phyloP scores from a whole-genome alignment of 108 stramenopile species.

The Nannochloropsis oceanica region DNA sequence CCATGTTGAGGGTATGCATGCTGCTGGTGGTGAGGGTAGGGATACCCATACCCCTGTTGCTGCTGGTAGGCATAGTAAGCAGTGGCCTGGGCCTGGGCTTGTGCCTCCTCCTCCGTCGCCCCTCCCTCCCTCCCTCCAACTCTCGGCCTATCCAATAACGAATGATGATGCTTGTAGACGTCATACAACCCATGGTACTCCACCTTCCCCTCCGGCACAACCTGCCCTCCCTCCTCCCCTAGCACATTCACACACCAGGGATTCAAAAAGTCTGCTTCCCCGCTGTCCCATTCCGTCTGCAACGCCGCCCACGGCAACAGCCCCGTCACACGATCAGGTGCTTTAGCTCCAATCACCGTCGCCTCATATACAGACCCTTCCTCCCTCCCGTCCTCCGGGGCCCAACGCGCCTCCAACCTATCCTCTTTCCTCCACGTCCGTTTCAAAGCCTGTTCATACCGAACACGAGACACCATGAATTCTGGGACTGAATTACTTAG shows the following conservation, averaged over 20 bases:
- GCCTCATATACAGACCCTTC: not conserved
- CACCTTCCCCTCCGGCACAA: not conserved
- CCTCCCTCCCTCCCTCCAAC: not conserved
- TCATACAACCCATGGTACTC: not conserved
- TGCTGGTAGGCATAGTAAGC: not conserved
- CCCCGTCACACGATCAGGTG: not conserved
- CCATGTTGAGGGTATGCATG: not conserved
- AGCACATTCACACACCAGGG: not conserved
- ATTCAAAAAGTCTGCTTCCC: not conserved
- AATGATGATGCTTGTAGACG: not conserved
- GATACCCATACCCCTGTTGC: too few relatives aligned
- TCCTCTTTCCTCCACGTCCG: not conserved
- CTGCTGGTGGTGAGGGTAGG: not conserved
- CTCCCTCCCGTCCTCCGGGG: not conserved
- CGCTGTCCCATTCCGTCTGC: not conserved
- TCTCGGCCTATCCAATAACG: not conserved
- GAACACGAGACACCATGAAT: not conserved
- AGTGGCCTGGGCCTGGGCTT: not conserved
- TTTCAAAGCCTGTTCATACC: not conserved
- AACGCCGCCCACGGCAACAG: not conserved
- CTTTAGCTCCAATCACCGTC: not conserved
- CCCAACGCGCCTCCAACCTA: not conserved
- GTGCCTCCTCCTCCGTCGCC: not conserved
- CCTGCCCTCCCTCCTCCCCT: not conserved
- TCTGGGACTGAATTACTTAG: not conserved